Evolutionary conservation across 495 filamentous ascomycete species (phyloP).

Genomic region (Stereocaulon alpinum): DNA sequence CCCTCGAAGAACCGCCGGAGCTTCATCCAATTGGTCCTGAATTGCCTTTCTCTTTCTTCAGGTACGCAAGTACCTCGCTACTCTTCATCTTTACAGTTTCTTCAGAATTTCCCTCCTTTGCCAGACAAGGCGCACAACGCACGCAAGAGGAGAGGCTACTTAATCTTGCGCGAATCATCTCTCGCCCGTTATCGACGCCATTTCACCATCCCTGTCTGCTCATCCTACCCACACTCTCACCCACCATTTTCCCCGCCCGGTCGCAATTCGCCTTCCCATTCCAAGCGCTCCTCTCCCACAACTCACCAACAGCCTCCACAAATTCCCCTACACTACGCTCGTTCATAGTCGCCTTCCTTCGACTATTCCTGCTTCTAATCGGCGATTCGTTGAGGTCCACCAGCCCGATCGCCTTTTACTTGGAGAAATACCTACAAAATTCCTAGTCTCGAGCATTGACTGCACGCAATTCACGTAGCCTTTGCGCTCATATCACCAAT

Average conservation of each 20-base stretch:
- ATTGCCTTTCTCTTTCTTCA: not conserved
- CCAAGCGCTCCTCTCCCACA: conserved; percentile 21
- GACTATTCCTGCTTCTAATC: not conserved
- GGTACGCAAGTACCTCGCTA: conserved; percentile 1
- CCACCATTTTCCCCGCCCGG: conserved; percentile 17
- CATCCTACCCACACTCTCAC: conserved; percentile 2
- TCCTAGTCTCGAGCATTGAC: not conserved
- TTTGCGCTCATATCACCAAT: not conserved
- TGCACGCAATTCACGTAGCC: conserved; percentile 3
- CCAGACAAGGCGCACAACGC: conserved; percentile 9
- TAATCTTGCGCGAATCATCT: conserved; percentile 22
- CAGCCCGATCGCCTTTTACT: not conserved
- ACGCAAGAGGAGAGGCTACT: conserved; percentile 11
- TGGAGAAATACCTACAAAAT: not conserved
- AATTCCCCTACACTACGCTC: conserved; percentile 6
- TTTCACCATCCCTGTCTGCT: conserved; percentile 18
- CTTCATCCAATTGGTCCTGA: conserved; percentile 11
- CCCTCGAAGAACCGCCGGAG: not conserved
- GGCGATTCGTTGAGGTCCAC: not conserved
- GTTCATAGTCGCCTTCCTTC: not conserved
- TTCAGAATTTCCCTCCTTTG: not conserved
- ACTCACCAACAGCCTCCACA: conserved; percentile 10
- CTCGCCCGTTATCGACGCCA: conserved; percentile 22
- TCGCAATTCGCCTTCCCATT: conserved; percentile 18
- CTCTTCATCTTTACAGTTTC: too few relatives aligned